Conservation (phyloP, 768 basidiomycete species). For the Cystofilobasidium macerans region DNA sequence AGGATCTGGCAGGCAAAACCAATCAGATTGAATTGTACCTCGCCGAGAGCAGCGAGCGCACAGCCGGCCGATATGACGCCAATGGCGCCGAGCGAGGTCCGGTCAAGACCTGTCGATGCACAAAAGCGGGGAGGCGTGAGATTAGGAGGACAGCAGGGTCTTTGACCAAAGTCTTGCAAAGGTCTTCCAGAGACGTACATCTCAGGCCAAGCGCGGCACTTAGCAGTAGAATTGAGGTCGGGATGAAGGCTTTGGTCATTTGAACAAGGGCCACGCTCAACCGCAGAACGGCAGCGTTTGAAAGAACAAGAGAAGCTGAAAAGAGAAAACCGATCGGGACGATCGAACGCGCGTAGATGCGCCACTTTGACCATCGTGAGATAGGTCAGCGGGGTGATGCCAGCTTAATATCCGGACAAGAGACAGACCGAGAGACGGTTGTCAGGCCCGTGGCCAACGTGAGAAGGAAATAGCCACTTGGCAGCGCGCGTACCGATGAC, state of each 20-base stretch:
- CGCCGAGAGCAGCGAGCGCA: constrained; percentile 51
- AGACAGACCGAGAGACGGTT: constrained; percentile 11
- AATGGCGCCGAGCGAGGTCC: constrained; percentile 9
- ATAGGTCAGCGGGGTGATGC: not conserved
- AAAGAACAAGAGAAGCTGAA: constrained; percentile 77
- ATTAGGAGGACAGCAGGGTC: not conserved
- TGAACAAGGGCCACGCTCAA: constrained; percentile 52
- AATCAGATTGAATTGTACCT: constrained; percentile 67
- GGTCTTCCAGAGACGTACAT: constrained; percentile 42
- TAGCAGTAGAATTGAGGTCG: constrained; percentile 49
- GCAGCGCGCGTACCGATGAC: constrained; percentile 34
- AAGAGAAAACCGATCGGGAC: constrained; percentile 66
- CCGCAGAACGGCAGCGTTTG: constrained; percentile 84
- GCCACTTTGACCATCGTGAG: constrained; percentile 3
- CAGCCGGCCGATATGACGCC: constrained; percentile 65
- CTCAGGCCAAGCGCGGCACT: constrained; percentile 81
- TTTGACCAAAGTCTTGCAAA: not conserved
- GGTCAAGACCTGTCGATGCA: constrained; percentile 13
- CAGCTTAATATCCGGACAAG: no score
- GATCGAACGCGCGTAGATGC: constrained; percentile 6
- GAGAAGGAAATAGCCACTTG: constrained; percentile 29
- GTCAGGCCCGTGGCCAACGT: constrained; percentile 28
- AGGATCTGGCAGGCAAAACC: constrained; percentile 81
- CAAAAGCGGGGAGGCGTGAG: no score
- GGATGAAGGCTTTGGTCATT: constrained; percentile 67